Conservation (phyloP, 352 stramenopile species). For the Globisporangium irregulare region DNA sequence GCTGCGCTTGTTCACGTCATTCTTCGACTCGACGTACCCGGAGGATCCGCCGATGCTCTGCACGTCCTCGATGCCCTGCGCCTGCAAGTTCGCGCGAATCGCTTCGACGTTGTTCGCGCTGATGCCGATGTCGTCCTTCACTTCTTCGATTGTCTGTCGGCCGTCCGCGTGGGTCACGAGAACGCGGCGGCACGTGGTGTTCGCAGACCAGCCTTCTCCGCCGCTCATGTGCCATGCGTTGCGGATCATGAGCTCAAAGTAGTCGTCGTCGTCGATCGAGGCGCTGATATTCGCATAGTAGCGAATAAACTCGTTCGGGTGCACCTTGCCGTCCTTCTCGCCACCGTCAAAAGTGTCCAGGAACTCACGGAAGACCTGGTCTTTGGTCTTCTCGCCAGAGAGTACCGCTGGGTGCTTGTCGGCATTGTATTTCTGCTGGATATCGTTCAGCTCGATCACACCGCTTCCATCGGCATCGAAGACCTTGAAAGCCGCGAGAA, state of each 20-base stretch:
- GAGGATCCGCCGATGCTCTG: conserved; percentile 16
- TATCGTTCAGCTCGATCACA: conserved; percentile 48
- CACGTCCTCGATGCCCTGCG: conserved; percentile 29
- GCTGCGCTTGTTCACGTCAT: conserved; percentile 13
- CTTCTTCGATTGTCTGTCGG: conserved; percentile 40
- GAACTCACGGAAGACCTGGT: conserved; percentile 36
- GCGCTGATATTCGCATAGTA: conserved; percentile 81
- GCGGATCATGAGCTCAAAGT: conserved; percentile 84
- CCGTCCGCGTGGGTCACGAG: conserved; percentile 56
- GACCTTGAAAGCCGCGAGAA: conserved; percentile 65
- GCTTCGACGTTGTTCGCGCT: conserved; percentile 24
- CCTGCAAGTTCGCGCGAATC: conserved; percentile 41
- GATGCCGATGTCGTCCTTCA: conserved; percentile 46
- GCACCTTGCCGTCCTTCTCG: conserved; percentile 35
- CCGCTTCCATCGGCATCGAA: conserved; percentile 60
- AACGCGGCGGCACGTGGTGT: conserved; percentile 64
- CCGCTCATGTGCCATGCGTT: conserved; percentile 83
- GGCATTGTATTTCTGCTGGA: conserved; percentile 45
- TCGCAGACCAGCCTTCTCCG: conserved; percentile 53
- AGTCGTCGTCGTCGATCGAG: conserved; percentile 76
- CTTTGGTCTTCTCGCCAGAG: conserved; percentile 27
- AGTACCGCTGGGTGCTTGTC: conserved; percentile 56
- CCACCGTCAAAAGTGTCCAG: conserved; percentile 37
- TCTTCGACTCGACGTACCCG: conserved; percentile 25
- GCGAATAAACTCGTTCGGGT: conserved; percentile 33